A percentile compares a stretch with the other conserved stretches of the same genome.
These are phyloP conservation scores for Botrytis fabae DNA, from an alignment of 2,329 filamentous ascomycete genomes.

Conservation along the genomic window DNA sequence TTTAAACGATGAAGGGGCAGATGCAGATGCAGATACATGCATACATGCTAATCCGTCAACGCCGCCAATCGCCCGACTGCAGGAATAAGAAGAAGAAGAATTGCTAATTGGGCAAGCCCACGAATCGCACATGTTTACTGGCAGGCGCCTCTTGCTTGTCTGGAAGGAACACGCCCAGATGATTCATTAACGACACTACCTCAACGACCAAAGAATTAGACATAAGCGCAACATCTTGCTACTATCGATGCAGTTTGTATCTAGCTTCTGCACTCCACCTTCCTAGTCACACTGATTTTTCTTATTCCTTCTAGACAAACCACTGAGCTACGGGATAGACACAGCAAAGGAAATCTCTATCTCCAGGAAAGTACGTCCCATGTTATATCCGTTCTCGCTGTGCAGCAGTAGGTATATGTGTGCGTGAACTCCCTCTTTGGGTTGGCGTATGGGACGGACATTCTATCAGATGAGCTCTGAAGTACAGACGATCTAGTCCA, in stretches of 20 bases:
- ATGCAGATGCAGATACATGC: background rate
- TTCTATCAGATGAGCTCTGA: background rate
- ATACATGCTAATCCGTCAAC: slow-evolving; percentile 5
- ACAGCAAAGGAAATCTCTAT: background rate
- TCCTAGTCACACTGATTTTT: background rate
- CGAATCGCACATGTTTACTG: background rate
- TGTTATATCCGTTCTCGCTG: background rate
- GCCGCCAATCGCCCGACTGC: slow-evolving; percentile 9
- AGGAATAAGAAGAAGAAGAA: slow-evolving; percentile 1
- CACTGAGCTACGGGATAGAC: background rate
- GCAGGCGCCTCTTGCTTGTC: background rate
- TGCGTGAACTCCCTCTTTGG: too few relatives aligned
- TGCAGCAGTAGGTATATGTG: background rate
- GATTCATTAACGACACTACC: background rate
- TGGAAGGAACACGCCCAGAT: background rate
- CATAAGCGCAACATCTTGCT: background rate
- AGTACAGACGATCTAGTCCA: background rate
- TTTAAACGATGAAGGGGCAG: slow-evolving; percentile 10
- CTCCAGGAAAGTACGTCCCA: background rate
- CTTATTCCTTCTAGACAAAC: background rate
- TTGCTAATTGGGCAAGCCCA: background rate
- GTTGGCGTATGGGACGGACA: background rate
- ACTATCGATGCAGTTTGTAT: background rate
- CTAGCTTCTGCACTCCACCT: background rate
- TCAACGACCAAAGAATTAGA: background rate